Conservation (phyloP, 1,284 basidiomycete genomes). For the Cryptococcus sp. region DNA sequence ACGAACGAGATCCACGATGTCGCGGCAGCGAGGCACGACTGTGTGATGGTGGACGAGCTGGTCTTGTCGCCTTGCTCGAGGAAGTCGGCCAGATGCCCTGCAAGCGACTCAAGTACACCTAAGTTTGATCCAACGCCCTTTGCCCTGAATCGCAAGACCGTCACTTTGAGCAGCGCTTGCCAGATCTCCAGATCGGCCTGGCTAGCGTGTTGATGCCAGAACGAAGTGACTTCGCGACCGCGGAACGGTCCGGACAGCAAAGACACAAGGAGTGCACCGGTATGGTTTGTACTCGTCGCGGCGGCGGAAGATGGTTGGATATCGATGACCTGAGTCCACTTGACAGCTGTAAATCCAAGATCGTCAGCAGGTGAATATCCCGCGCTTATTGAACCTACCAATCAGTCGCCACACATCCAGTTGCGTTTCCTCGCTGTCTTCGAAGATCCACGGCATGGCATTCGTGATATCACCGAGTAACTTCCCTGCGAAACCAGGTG, state of each 20-base stretch:
- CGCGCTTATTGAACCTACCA: slow-evolving; percentile 18
- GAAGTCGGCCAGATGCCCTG: slow-evolving; percentile 42
- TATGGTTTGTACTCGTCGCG: slow-evolving; percentile 37
- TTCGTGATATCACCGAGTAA: slow-evolving; percentile 47
- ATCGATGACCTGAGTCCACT: slow-evolving; percentile 37
- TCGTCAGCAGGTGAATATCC: slow-evolving; percentile 4
- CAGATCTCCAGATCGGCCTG: slow-evolving; percentile 34
- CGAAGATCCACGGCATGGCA: slow-evolving; percentile 40
- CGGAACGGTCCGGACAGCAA: slow-evolving; percentile 46
- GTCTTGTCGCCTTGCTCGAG: slow-evolving; percentile 26
- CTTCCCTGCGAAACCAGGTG: slow-evolving; percentile 25
- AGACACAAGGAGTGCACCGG: slow-evolving; percentile 42
- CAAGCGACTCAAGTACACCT: slow-evolving; percentile 45
- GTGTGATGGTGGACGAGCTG: slow-evolving; percentile 34
- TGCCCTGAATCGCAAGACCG: slow-evolving; percentile 41
- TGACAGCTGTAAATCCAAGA: slow-evolving; percentile 17
- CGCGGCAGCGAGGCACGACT: slow-evolving; percentile 40
- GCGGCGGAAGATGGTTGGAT: slow-evolving; percentile 25
- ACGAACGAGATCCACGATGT: slow-evolving; percentile 32
- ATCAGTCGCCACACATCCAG: slow-evolving; percentile 44
- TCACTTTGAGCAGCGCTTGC: slow-evolving; percentile 34
- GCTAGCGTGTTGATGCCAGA: slow-evolving; percentile 36
- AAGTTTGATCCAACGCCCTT: slow-evolving; percentile 43
- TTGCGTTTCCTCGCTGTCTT: slow-evolving; percentile 33
- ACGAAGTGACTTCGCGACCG: slow-evolving; percentile 24